phyloP scores from a whole-genome alignment of 2,329 filamentous ascomycete genomes.

The Claviceps monticola region DNA sequence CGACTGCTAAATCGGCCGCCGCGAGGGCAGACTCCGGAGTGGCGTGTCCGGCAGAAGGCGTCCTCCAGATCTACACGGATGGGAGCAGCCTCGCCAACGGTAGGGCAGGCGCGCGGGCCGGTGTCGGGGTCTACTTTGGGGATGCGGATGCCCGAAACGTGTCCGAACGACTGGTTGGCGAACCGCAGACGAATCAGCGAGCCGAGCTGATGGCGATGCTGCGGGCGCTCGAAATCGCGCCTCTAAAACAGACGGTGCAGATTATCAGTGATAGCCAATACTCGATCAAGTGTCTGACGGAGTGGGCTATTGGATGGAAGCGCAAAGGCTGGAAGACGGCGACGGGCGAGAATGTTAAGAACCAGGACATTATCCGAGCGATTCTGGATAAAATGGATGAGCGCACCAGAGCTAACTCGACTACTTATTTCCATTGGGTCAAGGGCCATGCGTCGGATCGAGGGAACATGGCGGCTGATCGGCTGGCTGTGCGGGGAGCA shows the following conservation, averaged over 20 bases:
- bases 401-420: conserved; percentile 42
- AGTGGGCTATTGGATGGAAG: conserved; percentile 71
- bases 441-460: conserved; percentile 65
- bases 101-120: conserved; percentile 37
- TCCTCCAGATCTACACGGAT: conserved; percentile 43
- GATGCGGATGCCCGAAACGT: conserved; percentile 45
- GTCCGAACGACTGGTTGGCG: conserved; percentile 61
- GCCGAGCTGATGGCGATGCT: conserved; percentile 86
- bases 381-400: conserved; percentile 60
- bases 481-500: conserved; percentile 47
- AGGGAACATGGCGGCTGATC: conserved; percentile 73
- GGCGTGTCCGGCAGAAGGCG: conserved; percentile 8
- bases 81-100: conserved; percentile 49
- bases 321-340: conserved; percentile 65
- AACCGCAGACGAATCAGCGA: conserved; percentile 81
- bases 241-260: conserved; percentile 51
- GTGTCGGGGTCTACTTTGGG: conserved; percentile 52
- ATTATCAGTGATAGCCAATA: conserved; percentile 89
- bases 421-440: conserved; percentile 71
- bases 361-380: conserved; percentile 67
- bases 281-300: conserved; percentile 74
- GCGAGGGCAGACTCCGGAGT: not conserved
- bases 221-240: conserved; percentile 65
- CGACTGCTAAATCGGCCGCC: not conserved
- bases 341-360: conserved; percentile 60